Conservation (phyloP, 306 rosid species). For the Datisca glomerata region DNA sequence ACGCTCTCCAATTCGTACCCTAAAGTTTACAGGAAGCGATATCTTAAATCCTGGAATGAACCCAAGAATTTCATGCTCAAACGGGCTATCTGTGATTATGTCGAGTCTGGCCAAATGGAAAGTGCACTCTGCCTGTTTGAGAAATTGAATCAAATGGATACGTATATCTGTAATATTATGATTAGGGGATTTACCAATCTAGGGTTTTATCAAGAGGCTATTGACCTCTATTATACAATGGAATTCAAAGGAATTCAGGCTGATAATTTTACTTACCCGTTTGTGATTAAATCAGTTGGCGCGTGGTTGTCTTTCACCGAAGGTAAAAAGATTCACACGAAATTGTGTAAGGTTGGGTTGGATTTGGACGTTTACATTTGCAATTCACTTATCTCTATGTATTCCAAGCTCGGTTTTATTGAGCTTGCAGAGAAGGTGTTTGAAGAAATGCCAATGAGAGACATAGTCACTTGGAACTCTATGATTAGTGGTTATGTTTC, state of each 20-base stretch:
- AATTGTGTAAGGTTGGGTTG: conserved; percentile 34
- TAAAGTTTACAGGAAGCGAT: background rate
- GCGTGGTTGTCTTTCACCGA: conserved; percentile 17
- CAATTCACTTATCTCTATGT: conserved; percentile 33
- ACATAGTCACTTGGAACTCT: conserved; percentile 50
- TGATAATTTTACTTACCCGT: conserved; percentile 37
- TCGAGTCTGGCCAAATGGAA: conserved; percentile 28
- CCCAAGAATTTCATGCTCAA: conserved; percentile 15
- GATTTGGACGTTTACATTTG: conserved; percentile 32
- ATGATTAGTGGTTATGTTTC: conserved; percentile 32
- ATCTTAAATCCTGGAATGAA: background rate
- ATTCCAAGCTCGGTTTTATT: conserved; percentile 30
- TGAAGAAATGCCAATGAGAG: conserved; percentile 32
- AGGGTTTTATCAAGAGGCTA: conserved; percentile 24
- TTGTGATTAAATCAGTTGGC: conserved; percentile 41
- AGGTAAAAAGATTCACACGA: conserved; percentile 29
- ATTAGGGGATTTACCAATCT: conserved; percentile 32
- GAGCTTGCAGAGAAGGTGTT: conserved; percentile 33
- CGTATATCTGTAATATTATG: conserved; percentile 35
- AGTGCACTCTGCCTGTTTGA: conserved; percentile 44
- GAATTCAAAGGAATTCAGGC: conserved; percentile 22
- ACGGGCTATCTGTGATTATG: conserved; percentile 11
- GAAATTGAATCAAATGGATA: conserved; percentile 21
- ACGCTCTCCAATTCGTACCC: conserved; percentile 3
- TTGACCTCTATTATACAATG: conserved; percentile 34